Base-by-base conservation (phyloP, 73 alveolate genomes). In the Breviolum minutum region DNA sequence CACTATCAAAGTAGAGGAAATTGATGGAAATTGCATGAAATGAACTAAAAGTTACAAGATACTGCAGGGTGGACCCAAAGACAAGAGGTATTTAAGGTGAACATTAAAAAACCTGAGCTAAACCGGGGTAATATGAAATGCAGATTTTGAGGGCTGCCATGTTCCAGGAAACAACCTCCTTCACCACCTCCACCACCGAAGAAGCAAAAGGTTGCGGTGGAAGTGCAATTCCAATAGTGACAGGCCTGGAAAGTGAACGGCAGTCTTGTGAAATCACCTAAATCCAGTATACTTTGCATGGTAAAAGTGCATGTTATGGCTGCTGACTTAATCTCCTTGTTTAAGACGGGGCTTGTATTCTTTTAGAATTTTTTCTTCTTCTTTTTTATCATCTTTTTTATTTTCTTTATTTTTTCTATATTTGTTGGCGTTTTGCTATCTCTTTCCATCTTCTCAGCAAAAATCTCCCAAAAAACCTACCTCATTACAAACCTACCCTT, bases 161-260 rank as follows among this genome's bases (percentile, higher is more conserved):
- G 11, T 16, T 10, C 68, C 87, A 92, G 98, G 98, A 92, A 92
- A 81, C 81, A 48, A 68, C 68, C 96, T 19, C 90, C 96, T 68
- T 22, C 95, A 13, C 66, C 80, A 19, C 69, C 85, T 62, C 63
- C 88, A 17, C 89, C 89, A 27, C 90, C 86, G 40, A 92, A 92
- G 90, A 79, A 80, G 81, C 98, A 92, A 48, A 92, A 92, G 90
- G 98, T 40, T 40, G 54, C 54, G 54, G 54, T 76, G 32, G 98
- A 92, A 80, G 74, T 92, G 40, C 90, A 79, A 60, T 92, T 92
- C 29, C 98, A 92, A 61, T 92, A 26, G 24, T 17, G 63, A 9
- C 32, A 7, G 70, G 54, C 54, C 54, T 40, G 54, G 54, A 40
- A 40, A 40, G 54, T 40, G 54, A 40, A 40, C 54, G 0, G 54